Evolutionary conservation across 306 rosid species (phyloP), one percentile per base, ranked within the genome.

Genomic region (Sphenostylis stenocarpa): DNA sequence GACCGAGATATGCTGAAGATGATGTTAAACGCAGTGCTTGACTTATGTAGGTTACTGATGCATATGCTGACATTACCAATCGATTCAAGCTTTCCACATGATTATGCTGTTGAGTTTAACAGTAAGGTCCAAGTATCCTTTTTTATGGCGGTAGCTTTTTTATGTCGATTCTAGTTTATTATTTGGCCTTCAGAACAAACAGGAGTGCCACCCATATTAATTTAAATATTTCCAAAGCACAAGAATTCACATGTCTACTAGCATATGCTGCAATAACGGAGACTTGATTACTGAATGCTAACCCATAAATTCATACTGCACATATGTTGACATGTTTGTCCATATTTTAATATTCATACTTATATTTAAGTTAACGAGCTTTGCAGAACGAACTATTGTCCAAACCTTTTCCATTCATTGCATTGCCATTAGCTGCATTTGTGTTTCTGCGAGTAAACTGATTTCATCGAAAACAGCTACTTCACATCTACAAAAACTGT

Each of bases 91-190:
- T 79, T 95, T 82, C 93, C 97, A 26, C 83, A 51, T 47, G 93
- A 88, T 82, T 95, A 92, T 81, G 87, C 77, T 75, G 80, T 66
- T 78, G 87, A 85, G 48, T 95, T 89, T 84, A 92, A 95, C 63
- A 62, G 63, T 60, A 90, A 83, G 63, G 81, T 92, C 76, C 85
- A 83, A 76, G 98, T 95, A 95, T 92, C 97, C 93, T 90, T 90
- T 49, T 84, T 70, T 73, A 65, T 75, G 13, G 20, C 2, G 8
- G 17, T 43, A 1, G 20, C 21, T 9, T 21, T 43, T 65, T 44
- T 34, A n/a, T 39, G 80, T 19, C 57, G 75, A 36, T 15, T 75
- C 81, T 65, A 21, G 63, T 47, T 71, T 13, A 38, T 38, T 47
- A 34, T 36, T 63, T 19, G 28, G 43, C 58, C 43, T 69, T 75